phyloP scores from a whole-genome alignment of 2,329 filamentous ascomycete species.

The Apiospora koreana region DNA sequence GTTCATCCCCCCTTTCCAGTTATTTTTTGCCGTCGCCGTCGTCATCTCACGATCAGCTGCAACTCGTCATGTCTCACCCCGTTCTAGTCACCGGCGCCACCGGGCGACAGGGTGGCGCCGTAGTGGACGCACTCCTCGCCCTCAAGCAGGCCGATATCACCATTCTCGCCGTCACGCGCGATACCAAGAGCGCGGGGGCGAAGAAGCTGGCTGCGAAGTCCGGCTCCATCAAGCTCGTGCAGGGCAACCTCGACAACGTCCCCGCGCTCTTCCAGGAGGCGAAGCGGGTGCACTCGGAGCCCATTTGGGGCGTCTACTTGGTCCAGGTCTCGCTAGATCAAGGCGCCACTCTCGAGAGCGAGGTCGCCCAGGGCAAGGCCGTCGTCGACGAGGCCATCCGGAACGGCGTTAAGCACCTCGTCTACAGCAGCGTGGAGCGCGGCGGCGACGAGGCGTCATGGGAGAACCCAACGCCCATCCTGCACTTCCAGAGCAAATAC shows the following conservation, averaged over 20 bases:
- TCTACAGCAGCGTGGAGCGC: slow-evolving; percentile 66
- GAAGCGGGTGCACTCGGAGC: slow-evolving; percentile 20
- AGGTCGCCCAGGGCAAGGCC: slow-evolving; percentile 53
- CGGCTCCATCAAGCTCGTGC: slow-evolving; percentile 37
- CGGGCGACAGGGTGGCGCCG: slow-evolving; percentile 48
- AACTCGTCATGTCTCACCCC: slow-evolving; percentile 29
- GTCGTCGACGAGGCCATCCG: slow-evolving; percentile 60
- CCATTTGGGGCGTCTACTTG: slow-evolving; percentile 62
- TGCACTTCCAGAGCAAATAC: slow-evolving; percentile 64
- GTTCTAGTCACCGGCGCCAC: slow-evolving; percentile 49
- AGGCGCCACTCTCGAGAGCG: slow-evolving; percentile 36
- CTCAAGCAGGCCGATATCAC: slow-evolving; percentile 22
- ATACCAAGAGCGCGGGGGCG: slow-evolving; percentile 46
- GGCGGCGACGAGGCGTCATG: slow-evolving; percentile 53
- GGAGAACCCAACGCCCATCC: slow-evolving; percentile 54
- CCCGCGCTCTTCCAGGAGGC: slow-evolving; percentile 46
- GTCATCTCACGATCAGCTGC: neutral
- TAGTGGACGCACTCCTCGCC: slow-evolving; percentile 42
- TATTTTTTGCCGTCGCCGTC: neutral
- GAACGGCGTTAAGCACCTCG: slow-evolving; percentile 57
- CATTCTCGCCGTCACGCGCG: slow-evolving; percentile 62
- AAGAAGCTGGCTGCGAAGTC: slow-evolving; percentile 47
- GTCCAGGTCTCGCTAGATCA: slow-evolving; percentile 44
- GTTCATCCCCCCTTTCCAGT: too few relatives aligned
- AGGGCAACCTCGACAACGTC: slow-evolving; percentile 58